Evolutionary conservation across 2,329 filamentous ascomycete genomes (phyloP).

Genomic region (Aspergillus novofumigatus): DNA sequence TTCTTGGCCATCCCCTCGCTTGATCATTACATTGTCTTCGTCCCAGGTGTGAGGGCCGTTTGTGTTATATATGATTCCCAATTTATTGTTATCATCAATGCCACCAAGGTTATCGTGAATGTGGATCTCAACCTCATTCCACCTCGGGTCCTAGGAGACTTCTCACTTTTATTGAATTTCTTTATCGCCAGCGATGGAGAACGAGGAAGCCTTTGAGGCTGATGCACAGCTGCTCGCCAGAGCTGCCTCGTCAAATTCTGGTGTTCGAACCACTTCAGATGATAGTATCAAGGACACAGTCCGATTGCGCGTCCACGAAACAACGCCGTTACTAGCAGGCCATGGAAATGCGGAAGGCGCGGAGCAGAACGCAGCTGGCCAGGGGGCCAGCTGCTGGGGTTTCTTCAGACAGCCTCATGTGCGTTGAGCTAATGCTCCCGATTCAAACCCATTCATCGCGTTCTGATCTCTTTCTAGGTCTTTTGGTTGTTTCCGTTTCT

Average conservation of each 20-base stretch:
- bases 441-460: not conserved
- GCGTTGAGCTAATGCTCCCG: constrained; percentile 18
- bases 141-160: not conserved
- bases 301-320: constrained; percentile 17
- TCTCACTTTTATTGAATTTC: not conserved
- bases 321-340: constrained; percentile 23
- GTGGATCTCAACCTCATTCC: not conserved
- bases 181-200: constrained; percentile 24
- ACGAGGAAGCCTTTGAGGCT: constrained; percentile 31
- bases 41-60: not conserved
- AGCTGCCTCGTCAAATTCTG: not conserved
- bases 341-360: not conserved
- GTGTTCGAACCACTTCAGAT: not conserved
- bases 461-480: constrained; percentile 49
- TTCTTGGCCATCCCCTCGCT: not conserved
- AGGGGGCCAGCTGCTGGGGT: not conserved
- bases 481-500: constrained; percentile 81
- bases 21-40: not conserved
- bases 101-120: not conserved
- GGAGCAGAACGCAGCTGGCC: not conserved
- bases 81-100: not conserved
- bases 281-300: not conserved
- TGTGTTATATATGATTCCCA: not conserved
- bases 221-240: constrained; percentile 24
- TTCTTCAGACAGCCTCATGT: constrained; percentile 49